Evolutionary conservation across 2,329 filamentous ascomycete genomes (phyloP), one percentile per base, ranked within the genome.

Genomic region (Neophaeococcomyces aloes): DNA sequence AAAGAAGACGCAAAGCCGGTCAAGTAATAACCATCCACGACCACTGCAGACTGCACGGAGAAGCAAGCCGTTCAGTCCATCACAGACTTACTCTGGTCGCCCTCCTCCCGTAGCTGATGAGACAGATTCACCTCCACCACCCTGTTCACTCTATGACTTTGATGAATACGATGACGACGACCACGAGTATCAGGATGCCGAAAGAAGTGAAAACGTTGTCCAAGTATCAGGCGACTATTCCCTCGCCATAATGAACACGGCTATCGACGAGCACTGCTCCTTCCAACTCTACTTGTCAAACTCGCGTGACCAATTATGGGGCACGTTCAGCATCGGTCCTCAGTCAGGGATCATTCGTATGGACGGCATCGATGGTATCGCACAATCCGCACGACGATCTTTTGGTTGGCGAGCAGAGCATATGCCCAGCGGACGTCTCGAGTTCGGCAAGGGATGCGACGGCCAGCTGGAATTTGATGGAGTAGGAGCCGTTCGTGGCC

Each of bases 191-290:
- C 45, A 48, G 13, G 45, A 49, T 2, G 36, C 44, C 34, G 15
- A 37, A 8, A 6, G 4, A 2, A 10, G 14, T 3, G 27, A 27
- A n/a, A n/a, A n/a, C 11, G 25, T 23, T 8, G 40, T 48, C 21
- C 44, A 45, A 15, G 38, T 51, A 4, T 49, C 49, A 1, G 49
- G 49, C 6, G 29, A 33, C 38, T 51, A 51, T n/a, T n/a, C n/a
- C n/a, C n/a, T n/a, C n/a, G n/a, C n/a, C 38, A 19, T 41, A 27
- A 39, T 51, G n/a, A n/a, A n/a, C 3, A 11, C 27, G 2, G 15
- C 29, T 3, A 4, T 21, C 6, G 8, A 35, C 11, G 27, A 35
- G 11, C 25, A 25, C 10, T 29, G 35, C 13, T 14, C 18, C 6
- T 19, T 37, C 34, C 6, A 13, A 5, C 8, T 37, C n/a, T 19